Evolutionary conservation across 768 basidiomycete genomes (phyloP).

Genomic region (Kondoa subrosea): DNA sequence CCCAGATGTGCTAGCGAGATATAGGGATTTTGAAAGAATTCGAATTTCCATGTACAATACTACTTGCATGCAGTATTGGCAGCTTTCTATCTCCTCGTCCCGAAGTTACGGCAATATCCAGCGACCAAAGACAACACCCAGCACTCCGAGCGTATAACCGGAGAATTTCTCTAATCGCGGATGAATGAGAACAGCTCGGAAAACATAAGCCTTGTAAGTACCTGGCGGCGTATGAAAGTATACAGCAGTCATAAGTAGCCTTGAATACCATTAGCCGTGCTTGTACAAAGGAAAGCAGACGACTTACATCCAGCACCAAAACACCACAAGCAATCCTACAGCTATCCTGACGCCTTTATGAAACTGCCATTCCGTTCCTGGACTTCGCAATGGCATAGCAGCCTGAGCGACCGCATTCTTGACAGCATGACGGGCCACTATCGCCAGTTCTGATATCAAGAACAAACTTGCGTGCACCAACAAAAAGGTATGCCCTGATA

Average conservation of each 20-base stretch:
- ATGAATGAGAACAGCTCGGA: background rate
- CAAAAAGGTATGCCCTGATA: constrained; percentile 85
- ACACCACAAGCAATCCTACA: background rate
- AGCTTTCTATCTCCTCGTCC: too few relatives aligned
- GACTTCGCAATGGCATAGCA: background rate
- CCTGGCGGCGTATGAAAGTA: background rate
- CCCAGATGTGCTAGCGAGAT: too few relatives aligned
- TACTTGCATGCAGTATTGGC: too few relatives aligned
- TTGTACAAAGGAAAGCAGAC: background rate
- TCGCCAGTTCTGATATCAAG: constrained; percentile 51
- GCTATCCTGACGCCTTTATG: background rate
- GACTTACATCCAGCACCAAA: background rate
- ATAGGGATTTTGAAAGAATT: too few relatives aligned
- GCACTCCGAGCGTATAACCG: background rate
- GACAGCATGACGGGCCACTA: background rate
- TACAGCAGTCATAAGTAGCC: background rate
- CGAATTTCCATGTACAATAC: too few relatives aligned
- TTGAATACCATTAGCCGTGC: background rate
- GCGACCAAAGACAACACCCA: background rate
- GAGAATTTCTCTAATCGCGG: background rate
- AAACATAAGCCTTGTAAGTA: too few relatives aligned
- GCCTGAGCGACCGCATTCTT: background rate
- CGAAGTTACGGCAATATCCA: background rate
- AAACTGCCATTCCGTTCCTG: background rate
- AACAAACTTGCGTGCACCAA: constrained; percentile 63